These are phyloP conservation scores for Durusdinium trenchii DNA, from an alignment of 73 alveolate genomes.

Conservation along the genomic window DNA sequence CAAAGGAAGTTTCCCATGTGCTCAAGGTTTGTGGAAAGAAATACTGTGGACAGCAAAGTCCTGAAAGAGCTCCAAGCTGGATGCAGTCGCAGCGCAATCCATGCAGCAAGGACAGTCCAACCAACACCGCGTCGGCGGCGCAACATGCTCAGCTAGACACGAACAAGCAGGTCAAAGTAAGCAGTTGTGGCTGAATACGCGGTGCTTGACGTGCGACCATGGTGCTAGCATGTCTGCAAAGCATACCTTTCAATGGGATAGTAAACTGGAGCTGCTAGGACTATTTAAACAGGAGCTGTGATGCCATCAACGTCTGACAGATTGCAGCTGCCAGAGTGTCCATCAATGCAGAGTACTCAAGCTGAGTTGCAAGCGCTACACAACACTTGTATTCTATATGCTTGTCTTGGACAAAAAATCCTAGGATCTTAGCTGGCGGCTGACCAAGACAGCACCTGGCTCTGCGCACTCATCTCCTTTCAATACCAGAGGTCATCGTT, in stretches of 20 bases:
- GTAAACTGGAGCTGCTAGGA: not conserved
- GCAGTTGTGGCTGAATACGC: not conserved
- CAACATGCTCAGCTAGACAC: not conserved
- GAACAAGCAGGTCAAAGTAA: not conserved
- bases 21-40: no score
- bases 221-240: not conserved
- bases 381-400: not conserved
- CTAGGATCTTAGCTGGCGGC: not conserved
- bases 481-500: not conserved
- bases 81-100: not conserved
- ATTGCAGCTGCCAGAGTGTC: not conserved
- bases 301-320: not conserved
- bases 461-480: not conserved
- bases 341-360: not conserved
- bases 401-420: not conserved
- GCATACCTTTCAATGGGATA: not conserved
- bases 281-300: not conserved
- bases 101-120: slow-evolving; percentile 30
- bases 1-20: not conserved
- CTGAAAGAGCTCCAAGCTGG: slow-evolving; percentile 6
- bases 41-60: not conserved
- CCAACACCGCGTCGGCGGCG: slow-evolving; percentile 38
- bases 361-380: not conserved
- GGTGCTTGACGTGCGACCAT: not conserved
- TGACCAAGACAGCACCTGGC: slow-evolving; percentile 2